Percentiles rank a stretch among this genome's conserved stretches.
Evolutionary conservation across 768 basidiomycete species (phyloP).

Genomic region (Kwoniella sp.): DNA sequence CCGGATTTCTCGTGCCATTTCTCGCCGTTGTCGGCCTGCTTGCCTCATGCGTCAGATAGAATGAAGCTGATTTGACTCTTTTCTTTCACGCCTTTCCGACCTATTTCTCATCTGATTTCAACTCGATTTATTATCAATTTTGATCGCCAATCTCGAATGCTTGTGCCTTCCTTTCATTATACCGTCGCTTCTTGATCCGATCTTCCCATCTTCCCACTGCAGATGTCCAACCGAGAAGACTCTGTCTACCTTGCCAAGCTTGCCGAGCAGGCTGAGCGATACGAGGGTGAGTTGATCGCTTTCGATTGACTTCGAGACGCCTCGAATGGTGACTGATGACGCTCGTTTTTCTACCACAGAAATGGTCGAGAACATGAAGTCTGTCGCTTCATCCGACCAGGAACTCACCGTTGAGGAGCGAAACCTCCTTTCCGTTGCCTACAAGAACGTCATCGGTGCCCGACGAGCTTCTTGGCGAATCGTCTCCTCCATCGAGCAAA

Average conservation of each 20-base stretch:
- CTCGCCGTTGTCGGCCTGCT: neutral
- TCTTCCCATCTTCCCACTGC: neutral
- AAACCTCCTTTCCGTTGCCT: constrained; percentile 94
- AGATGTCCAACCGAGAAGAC: constrained; percentile 75
- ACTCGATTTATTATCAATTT: neutral
- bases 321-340: constrained; percentile 4
- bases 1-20: too few relatives aligned
- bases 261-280: constrained; percentile 99
- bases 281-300: constrained; percentile 69
- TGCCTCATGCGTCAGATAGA: neutral
- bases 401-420: constrained; percentile 98
- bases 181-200: neutral
- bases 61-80: neutral
- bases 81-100: neutral
- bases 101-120: neutral
- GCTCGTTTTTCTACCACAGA: constrained; percentile 57
- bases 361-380: constrained; percentile 99
- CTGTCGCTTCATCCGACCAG: constrained; percentile 93
- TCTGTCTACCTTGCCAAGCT: constrained; percentile 99
- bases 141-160: neutral
- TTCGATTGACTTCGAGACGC: too few relatives aligned
- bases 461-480: constrained; percentile 98
- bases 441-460: constrained; percentile 99
- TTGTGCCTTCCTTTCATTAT: neutral
- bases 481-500: constrained; percentile 97